Base-by-base conservation (phyloP, 257 asterid genomes). In the Nicotiana obtusifolia region DNA sequence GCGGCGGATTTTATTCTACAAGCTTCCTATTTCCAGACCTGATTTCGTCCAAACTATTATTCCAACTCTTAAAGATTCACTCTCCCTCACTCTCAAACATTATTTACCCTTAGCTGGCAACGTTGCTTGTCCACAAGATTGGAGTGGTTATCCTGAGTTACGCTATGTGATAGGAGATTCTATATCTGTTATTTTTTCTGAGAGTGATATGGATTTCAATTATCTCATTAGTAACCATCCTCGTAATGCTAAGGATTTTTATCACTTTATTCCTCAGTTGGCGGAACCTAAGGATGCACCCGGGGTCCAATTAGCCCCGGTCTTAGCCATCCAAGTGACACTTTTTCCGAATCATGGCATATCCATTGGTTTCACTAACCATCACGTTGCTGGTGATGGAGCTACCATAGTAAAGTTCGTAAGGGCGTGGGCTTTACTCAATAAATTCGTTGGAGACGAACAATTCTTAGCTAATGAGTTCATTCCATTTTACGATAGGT, bases 301-400 rank as follows among this genome's bases (percentile, higher is more conserved):
- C 7, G 82, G 82, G 0, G 19, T 44, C 2, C 86, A 81, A 64
- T 24, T 77, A 22, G 57, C 82, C 44, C 88, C 85, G 0, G 81
- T 82, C 49, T 33, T 92, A 1, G 92, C 89, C 16, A 44, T 90
- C 37, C 92, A 90, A 75, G 88, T 89, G 19, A 90, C 92, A 1
- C 30, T 89, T 16, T 92, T 89, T 81, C 88, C 88, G 0, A 81
- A 67, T 1, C 37, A 16, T 0, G 97, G 95, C 15, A 5, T 92
- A 4, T 84, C 91, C 8, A 64, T 92, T 4, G 92, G 95, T 14
- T 30, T 86, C 8, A 69, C 87, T 28, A 82, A 84, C 62, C 87
- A 83, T 28, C 97, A 92, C 17, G 19, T 77, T 1, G 64, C 83
- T 1, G 89, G 88, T 28, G 97, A 90, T 44, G 93, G 88, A 0